Percentiles rank a stretch among this genome's conserved stretches.
Conservation (phyloP, 2,329 filamentous ascomycete species). For the Helicocarpus griseus region DNA sequence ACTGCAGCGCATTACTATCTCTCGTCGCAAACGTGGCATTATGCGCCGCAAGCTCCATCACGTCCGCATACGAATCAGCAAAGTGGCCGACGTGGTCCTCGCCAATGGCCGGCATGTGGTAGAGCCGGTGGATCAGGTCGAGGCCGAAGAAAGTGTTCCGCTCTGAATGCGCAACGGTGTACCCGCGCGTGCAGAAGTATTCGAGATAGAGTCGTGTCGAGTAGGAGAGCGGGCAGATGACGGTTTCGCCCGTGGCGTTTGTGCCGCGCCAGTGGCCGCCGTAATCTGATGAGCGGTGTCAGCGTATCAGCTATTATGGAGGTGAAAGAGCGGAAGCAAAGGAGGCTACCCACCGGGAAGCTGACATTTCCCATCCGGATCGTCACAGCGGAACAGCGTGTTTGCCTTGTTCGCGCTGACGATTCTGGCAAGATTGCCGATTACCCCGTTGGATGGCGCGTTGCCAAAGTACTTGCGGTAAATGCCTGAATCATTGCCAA, state of each 20-base stretch:
- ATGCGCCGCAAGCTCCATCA: constrained; percentile 43
- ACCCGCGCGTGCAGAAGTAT: constrained; percentile 53
- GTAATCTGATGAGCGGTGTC: too few species aligned
- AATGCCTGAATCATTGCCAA: constrained; percentile 47
- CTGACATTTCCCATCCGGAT: constrained; percentile 55
- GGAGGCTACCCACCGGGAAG: constrained; percentile 32
- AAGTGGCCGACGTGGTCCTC: constrained; percentile 55
- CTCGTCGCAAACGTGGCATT: constrained; percentile 41
- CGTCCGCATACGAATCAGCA: constrained; percentile 48
- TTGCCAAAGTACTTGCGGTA: constrained; percentile 60
- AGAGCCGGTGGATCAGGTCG: constrained; percentile 57
- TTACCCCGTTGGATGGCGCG: constrained; percentile 45
- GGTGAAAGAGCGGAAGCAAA: too few species aligned
- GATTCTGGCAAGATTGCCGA: constrained; percentile 52
- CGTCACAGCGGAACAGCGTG: constrained; percentile 58
- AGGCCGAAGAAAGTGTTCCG: constrained; percentile 56
- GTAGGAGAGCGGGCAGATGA: constrained; percentile 59
- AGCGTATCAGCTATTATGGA: too few species aligned
- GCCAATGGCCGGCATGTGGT: constrained; percentile 52
- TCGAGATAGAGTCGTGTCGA: constrained; percentile 47
- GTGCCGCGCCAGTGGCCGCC: constrained; percentile 58
- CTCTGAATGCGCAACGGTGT: constrained; percentile 47
- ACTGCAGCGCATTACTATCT: constrained; percentile 56
- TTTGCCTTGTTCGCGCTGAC: constrained; percentile 46
- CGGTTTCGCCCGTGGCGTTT: constrained; percentile 57